phyloP scores from a whole-genome alignment of 495 filamentous ascomycete genomes.

The Glonium stellatum region DNA sequence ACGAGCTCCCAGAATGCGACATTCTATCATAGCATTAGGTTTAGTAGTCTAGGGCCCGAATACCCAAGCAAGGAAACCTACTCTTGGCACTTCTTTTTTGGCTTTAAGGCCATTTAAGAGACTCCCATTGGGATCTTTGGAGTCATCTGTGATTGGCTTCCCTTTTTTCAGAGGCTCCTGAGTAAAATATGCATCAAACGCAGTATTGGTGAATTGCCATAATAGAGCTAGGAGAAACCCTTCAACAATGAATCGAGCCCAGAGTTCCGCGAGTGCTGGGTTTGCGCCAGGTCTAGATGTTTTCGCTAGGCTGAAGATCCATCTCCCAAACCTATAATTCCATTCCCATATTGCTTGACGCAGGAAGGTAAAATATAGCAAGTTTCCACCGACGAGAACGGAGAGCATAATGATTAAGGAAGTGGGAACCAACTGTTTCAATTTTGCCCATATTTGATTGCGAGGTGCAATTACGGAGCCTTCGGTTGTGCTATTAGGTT shows the following conservation, averaged over 20 bases:
- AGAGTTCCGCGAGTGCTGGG: conserved; percentile 32
- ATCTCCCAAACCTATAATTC: conserved; percentile 6
- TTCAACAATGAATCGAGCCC: conserved; percentile 55
- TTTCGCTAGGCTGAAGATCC: conserved; percentile 32
- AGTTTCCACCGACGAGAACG: conserved; percentile 4
- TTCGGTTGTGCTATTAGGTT: conserved; percentile 36
- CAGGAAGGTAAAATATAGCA: conserved; percentile 18
- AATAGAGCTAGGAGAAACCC: conserved; percentile 59
- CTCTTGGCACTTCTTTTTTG: conserved; percentile 58
- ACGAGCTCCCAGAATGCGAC: conserved; percentile 91
- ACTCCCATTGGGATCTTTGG: conserved; percentile 86
- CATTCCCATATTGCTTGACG: conserved; percentile 16
- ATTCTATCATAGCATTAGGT: conserved; percentile 3
- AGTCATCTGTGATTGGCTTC: conserved; percentile 74
- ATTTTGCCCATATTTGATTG: background rate
- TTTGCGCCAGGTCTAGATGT: conserved; percentile 47
- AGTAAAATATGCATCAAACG: conserved; percentile 70
- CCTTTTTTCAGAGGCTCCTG: conserved; percentile 75
- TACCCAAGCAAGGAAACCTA: conserved; percentile 28
- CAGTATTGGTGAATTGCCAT: conserved; percentile 67
- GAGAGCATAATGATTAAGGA: background rate
- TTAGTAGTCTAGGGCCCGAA: background rate
- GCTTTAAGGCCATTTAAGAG: conserved; percentile 75
- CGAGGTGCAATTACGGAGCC: background rate
- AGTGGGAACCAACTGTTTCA: background rate